These are phyloP conservation scores for Rhinocladiella similis DNA, from an alignment of 2,329 filamentous ascomycete species.

Conservation along the genomic window DNA sequence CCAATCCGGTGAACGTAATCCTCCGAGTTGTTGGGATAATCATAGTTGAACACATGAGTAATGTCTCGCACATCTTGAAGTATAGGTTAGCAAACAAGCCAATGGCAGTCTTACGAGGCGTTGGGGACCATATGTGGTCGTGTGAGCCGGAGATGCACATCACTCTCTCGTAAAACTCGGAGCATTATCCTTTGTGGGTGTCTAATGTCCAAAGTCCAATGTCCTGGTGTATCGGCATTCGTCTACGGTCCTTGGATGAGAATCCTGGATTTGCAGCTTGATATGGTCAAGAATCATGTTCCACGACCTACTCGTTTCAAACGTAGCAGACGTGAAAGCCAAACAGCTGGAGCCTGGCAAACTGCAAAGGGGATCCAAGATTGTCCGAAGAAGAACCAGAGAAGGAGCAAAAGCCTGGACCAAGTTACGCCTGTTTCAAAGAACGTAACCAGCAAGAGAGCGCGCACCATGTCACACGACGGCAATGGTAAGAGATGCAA, in stretches of 20 bases:
- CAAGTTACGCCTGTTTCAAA: slow-evolving; percentile 76
- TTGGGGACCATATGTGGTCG: slow-evolving; percentile 57
- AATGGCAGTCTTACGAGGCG: slow-evolving; percentile 50
- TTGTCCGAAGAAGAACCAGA: slow-evolving; percentile 76
- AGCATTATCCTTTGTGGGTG: slow-evolving; percentile 37
- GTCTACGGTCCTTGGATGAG: slow-evolving; percentile 62
- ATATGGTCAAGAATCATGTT: slow-evolving; percentile 71
- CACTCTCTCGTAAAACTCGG: slow-evolving; percentile 56
- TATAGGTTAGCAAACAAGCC: slow-evolving; percentile 71
- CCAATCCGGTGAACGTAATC: slow-evolving; percentile 70
- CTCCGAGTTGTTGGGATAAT: slow-evolving; percentile 92
- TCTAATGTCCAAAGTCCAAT: slow-evolving; percentile 46
- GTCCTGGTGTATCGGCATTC: slow-evolving; percentile 54
- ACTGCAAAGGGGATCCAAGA: slow-evolving; percentile 68
- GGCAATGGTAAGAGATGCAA: slow-evolving; percentile 45
- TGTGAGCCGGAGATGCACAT: slow-evolving; percentile 59
- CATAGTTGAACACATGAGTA: slow-evolving; percentile 99
- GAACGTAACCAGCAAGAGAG: slow-evolving; percentile 86
- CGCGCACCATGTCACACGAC: slow-evolving; percentile 70
- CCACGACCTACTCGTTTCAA: slow-evolving; percentile 25
- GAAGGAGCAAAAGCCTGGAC: slow-evolving; percentile 70
- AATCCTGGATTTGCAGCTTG: slow-evolving; percentile 75
- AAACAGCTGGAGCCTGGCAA: slow-evolving; percentile 26
- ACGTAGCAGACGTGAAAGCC: slow-evolving; percentile 23
- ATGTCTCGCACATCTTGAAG: slow-evolving; percentile 99